These are phyloP conservation scores for Metschnikowia chrysomelidarum DNA, from an alignment of 805 yeast genomes.

Conservation along the genomic window DNA sequence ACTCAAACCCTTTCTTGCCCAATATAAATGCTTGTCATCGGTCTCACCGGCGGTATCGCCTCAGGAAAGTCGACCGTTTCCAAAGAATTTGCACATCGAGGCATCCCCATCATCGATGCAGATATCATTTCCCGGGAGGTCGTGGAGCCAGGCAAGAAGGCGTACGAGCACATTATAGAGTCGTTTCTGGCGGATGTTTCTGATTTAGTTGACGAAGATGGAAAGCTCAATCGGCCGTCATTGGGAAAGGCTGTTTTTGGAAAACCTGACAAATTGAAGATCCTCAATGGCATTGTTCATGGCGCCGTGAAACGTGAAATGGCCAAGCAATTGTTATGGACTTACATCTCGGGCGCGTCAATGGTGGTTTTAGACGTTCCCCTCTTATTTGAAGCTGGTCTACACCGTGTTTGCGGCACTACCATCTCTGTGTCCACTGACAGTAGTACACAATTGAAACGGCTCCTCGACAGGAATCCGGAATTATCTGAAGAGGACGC, in stretches of 20 bases:
- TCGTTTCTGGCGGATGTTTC: conserved; percentile 58
- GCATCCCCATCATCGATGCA: conserved; percentile 76
- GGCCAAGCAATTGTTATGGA: conserved; percentile 48
- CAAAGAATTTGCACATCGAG: conserved; percentile 47
- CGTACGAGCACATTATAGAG: conserved; percentile 61
- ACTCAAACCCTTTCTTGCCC: neutral
- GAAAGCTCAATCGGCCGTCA: conserved; percentile 61
- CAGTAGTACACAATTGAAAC: conserved; percentile 52
- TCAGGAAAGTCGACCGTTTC: conserved; percentile 96
- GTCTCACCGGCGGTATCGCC: conserved; percentile 97
- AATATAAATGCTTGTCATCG: conserved; percentile 86
- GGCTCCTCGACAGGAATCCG: conserved; percentile 68
- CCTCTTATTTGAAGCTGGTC: conserved; percentile 73
- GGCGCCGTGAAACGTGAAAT: conserved; percentile 80
- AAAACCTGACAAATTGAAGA: conserved; percentile 53
- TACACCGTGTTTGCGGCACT: conserved; percentile 69
- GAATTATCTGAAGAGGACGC: conserved; percentile 68
- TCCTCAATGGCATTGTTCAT: conserved; percentile 76
- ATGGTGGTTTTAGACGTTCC: conserved; percentile 88
- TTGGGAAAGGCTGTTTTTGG: conserved; percentile 80
- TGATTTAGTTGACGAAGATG: conserved; percentile 44
- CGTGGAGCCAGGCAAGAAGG: conserved; percentile 75
- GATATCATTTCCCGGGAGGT: conserved; percentile 85
- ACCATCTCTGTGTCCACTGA: conserved; percentile 68
- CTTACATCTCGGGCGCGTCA: conserved; percentile 56